Evolutionary conservation across 2,329 filamentous ascomycete species (phyloP), one percentile per base, ranked within the genome.

Genomic region (Xylaria sp.): DNA sequence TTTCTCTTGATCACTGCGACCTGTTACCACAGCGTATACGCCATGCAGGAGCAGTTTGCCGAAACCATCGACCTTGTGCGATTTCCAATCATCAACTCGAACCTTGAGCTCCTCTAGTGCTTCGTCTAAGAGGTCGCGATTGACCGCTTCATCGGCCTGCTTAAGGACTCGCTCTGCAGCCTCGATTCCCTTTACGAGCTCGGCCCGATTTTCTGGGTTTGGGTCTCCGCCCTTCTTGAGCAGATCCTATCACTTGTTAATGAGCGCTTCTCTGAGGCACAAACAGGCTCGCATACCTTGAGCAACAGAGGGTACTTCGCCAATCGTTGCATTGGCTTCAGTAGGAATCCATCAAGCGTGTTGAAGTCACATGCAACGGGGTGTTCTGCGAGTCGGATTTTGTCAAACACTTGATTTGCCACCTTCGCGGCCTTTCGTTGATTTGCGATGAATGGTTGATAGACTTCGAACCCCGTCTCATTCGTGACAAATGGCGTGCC

Each of bases 41-140:
- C 96, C 96, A 74, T 97, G 93, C 28, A 97, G 85, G 36, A 99
- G 85, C 23, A 99, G 84, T 62, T 94, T 91, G 46, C 96, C 96
- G 75, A 99, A 97, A n/a, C 91, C 89, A 69, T 97, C 92, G 32
- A 97, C 90, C 67, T 91, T 89, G 77, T 98, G 93, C 60, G 91
- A 93, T 80, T 97, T 98, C 96, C 96, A 99, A 78, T 99, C 96
- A 76, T 98, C 96, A 0, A 99, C 95, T 59, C 96, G 87, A 62
- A 82, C 82, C 67, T 91, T 90, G 30, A 99, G 85, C 67, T 98
- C 96, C 68, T 92, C 89, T 10, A 97, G 84, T 6, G 94, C 94
- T 76, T 96, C 92, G 57, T 91, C 88, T 60, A 97, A 86, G 60
- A 97, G 87, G 76, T 97, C 93, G 58, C 92, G 91, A 77, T 97